Evolutionary conservation across 2,329 filamentous ascomycete species (phyloP), one percentile per base, ranked within the genome.

Genomic region (Akanthomyces lecanii): DNA sequence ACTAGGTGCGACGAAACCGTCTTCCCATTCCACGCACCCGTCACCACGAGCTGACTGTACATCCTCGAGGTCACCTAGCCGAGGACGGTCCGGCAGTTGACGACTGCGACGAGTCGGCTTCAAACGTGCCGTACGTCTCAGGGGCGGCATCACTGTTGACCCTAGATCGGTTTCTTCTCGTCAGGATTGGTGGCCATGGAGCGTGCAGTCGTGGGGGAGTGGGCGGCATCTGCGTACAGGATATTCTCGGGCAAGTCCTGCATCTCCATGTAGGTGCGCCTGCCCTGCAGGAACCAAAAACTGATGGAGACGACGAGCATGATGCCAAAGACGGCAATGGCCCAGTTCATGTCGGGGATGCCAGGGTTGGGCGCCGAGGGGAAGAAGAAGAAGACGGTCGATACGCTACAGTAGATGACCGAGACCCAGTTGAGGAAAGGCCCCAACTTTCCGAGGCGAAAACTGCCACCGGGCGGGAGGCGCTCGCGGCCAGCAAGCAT

Each of bases 351-450:
- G 64, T 84, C 80, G n/a, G 72, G 71, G 0, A 74, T 69, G 0
- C 75, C 65, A 0, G 82, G 82, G 63, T 77, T 77, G 0, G 82
- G 82, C 0, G 63, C 64, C 0, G 71, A 71, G 0, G 82, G 82
- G 66, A 84, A 84, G 68, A 84, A 81, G 76, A 84, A 84, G 70
- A 84, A 83, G 30, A 84, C 75, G 0, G 80, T 81, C 1, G 81
- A 83, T 60, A 84, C 69, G 57, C 70, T 70, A 67, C 81, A 84
- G 70, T 84, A 84, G 12, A 82, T 66, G 38, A 84, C 71, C 3
- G 80, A 81, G 40, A 82, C 66, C 75, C 78, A 80, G 69, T 83
- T 82, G 62, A 77, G 64, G n/a, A 73, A 58, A 0, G 75, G 66
- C 0, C 81, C 81, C n/a, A 75, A 74, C 30, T 72, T 72, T 23